Conservation (phyloP, 169 alveolate genomes). For the Eimeria zaria region DNA sequence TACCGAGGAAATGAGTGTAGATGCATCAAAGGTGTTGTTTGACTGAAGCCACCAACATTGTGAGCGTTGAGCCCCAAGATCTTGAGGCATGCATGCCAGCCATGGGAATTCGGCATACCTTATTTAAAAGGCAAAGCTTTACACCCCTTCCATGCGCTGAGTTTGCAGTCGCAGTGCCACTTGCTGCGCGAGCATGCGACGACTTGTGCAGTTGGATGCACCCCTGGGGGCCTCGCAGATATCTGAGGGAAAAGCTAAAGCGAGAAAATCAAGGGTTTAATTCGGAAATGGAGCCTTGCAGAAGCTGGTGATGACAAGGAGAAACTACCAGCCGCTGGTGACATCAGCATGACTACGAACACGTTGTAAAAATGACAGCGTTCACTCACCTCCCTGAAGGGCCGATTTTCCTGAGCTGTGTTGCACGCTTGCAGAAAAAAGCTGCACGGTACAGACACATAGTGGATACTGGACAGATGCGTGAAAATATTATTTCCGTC, state of each 20-base stretch:
- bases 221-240: conserved; percentile 36
- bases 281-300: neutral
- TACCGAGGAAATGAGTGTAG: too few relatives aligned
- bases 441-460: neutral
- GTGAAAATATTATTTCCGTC: neutral
- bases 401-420: neutral
- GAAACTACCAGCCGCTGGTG: neutral
- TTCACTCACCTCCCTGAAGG: conserved; percentile 18
- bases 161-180: conserved; percentile 66
- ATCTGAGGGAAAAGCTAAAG: neutral
- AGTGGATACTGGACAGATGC: neutral
- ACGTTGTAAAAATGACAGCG: neutral
- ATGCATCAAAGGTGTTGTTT: too few relatives aligned
- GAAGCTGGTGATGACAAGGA: neutral
- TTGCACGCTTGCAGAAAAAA: conserved; percentile 61
- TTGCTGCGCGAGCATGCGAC: conserved; percentile 78
- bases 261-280: neutral
- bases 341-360: neutral
- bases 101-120: neutral
- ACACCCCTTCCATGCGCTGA: conserved; percentile 26
- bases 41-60: too few relatives aligned
- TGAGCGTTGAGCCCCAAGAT: too few relatives aligned
- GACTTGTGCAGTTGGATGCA: conserved; percentile 62
- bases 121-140: neutral
- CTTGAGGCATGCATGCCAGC: neutral